Evolutionary conservation across 768 basidiomycete species (phyloP), one percentile per base, ranked within the genome.

Genomic region (Mycena leptocephala): DNA sequence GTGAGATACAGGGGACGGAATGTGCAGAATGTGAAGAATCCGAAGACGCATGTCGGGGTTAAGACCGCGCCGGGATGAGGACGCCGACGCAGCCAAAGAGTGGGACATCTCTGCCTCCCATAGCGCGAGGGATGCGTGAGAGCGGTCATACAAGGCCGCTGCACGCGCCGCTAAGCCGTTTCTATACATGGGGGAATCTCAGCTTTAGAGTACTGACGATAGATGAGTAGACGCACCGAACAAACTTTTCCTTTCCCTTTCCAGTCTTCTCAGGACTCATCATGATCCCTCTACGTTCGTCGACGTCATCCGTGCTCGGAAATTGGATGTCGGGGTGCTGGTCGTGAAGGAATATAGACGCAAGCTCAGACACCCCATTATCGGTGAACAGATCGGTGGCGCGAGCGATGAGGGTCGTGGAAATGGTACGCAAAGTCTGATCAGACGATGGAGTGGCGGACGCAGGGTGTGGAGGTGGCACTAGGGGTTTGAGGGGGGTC

Each of bases 251-350:
- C 80, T 87, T 89, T 20, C 84, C 85, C 61, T 85, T 86, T 0
- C 73, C 83, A 26, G 83, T 83, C 82, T 93, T 93, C 77, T 90
- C 87, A 0, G 93, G 93, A 82, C 92, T 94, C 67, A 92, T 79
- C 74, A 87, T 87, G 46, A 94, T 78, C 1, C 92, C 93, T n/a
- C 91, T 87, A 14, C 84, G 84, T 2, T 86, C 80, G 76, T 89
- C 86, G 2, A 80, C 81, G 58, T 87, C 85, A 20, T 83, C 81
- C 32, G 76, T 70, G 48, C 77, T 77, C 1, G 72, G 68, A 16
- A 81, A 77, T 10, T 86, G 85, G 3, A 84, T 79, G 80, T 86
- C 82, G 77, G 88, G 67, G 61, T 85, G 72, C 81, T 90, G 85
- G 75, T 92, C 89, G 63, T 88, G 89, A 20, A 93, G 81, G 56